These are phyloP conservation scores for Kluyveromyces sp. DNA, from an alignment of 1,139 yeast genomes.

Conservation along the genomic window DNA sequence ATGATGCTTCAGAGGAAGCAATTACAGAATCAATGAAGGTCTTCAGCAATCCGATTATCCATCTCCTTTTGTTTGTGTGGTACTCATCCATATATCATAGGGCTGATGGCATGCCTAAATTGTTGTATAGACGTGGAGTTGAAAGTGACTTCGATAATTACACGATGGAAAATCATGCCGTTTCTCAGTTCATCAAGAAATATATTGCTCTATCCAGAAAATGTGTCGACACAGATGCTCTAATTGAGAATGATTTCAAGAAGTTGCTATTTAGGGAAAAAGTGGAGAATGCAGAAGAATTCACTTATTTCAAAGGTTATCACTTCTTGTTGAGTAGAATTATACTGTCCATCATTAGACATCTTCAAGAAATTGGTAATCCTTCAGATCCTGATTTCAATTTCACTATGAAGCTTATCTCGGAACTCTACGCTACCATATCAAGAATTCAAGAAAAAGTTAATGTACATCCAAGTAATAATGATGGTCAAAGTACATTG, in stretches of 20 bases:
- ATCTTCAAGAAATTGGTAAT: not conserved
- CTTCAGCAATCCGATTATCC: constrained; percentile 18
- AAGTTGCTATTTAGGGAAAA: constrained; percentile 25
- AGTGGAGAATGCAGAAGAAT: constrained; percentile 19
- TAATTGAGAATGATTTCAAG: constrained; percentile 13
- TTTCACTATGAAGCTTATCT: not conserved
- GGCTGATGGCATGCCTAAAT: constrained; percentile 5
- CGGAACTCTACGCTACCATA: not conserved
- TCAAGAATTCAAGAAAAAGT: constrained; percentile 1
- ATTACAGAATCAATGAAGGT: constrained; percentile 10
- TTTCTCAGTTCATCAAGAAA: constrained; percentile 13
- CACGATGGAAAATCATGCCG: constrained; percentile 6
- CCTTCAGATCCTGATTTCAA: constrained; percentile 3
- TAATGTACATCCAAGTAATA: not conserved
- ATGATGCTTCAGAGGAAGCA: constrained; percentile 8
- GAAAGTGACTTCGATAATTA: not conserved
- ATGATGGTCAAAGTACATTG: not conserved
- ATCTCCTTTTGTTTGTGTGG: constrained; percentile 17
- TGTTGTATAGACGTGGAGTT: constrained; percentile 2
- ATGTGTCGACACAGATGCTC: constrained; percentile 14
- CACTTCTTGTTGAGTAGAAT: constrained; percentile 14
- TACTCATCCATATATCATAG: constrained; percentile 9
- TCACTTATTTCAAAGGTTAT: constrained; percentile 16
- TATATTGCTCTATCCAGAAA: constrained; percentile 14
- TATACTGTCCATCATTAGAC: constrained; percentile 2